Conservation (phyloP, 768 basidiomycete genomes). For the Dictyophora rubrovolvata region DNA sequence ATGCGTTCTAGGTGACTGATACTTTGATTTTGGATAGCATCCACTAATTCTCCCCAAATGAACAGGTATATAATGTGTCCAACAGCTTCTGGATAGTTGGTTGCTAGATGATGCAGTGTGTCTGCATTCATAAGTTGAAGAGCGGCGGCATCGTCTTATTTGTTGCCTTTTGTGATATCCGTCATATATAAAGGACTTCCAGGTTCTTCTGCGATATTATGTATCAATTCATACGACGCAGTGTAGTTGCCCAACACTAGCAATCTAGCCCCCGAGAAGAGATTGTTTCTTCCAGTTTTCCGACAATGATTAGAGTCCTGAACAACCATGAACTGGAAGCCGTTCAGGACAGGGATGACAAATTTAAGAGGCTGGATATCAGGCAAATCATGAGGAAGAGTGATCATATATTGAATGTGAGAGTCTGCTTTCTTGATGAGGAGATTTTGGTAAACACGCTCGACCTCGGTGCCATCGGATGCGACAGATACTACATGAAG, state of each 20-base stretch:
- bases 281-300: slow-evolving; percentile 28
- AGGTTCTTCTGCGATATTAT: slow-evolving; percentile 16
- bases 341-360: slow-evolving; percentile 10
- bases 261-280: slow-evolving; percentile 23
- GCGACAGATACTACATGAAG: slow-evolving; percentile 25
- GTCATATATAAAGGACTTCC: slow-evolving; percentile 20
- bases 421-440: slow-evolving; percentile 8
- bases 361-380: slow-evolving; percentile 7
- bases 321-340: slow-evolving; percentile 19
- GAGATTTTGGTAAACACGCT: slow-evolving; percentile 19
- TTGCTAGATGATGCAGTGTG: slow-evolving; percentile 18
- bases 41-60: slow-evolving; percentile 26
- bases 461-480: slow-evolving; percentile 25
- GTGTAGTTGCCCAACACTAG: slow-evolving; percentile 18
- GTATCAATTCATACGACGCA: slow-evolving; percentile 19
- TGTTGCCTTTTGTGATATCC: slow-evolving; percentile 30
- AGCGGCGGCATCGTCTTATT: slow-evolving; percentile 37
- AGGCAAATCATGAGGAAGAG: background rate
- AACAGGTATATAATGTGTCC: slow-evolving; percentile 30
- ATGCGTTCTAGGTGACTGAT: slow-evolving; percentile 20
- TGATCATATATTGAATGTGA: background rate
- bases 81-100: slow-evolving; percentile 18
- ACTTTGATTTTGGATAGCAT: slow-evolving; percentile 28
- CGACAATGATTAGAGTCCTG: slow-evolving; percentile 29
- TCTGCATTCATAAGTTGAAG: slow-evolving; percentile 28